Evolutionary conservation across 192 early-diverging fungal genomes (phyloP), one percentile per base, ranked within the genome.

Genomic region (Umbelopsis sp.): DNA sequence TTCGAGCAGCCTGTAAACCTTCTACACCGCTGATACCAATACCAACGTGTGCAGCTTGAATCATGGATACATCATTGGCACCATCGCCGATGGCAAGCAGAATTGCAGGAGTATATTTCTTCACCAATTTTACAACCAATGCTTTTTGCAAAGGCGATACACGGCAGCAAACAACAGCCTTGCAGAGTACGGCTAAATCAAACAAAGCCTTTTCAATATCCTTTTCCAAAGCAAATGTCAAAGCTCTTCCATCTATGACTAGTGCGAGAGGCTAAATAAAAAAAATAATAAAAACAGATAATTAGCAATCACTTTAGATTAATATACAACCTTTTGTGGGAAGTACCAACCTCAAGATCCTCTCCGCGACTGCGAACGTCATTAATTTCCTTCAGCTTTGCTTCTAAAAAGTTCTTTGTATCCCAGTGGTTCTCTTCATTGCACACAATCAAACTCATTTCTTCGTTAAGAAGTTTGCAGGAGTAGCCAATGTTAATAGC

Each of bases 111-210:
- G 89, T 82, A 53, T 92, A 90, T 49, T 94, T 95, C 75, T 94
- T 95, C 23, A 98, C 96, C 45, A 97, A 80, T 79, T 96, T 95
- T 35, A 98, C 96, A 3, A 98, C 94, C 49, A 97, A 79, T 0
- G 96, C 95, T 80, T 98, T 98, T 79, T 98, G 96, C 47, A 98
- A 78, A 15, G 96, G 96, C n/a, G 94, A 95, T 30, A 98, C 96
- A 66, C 96, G 94, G 71, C 96, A 98, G 80, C 96, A 98, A n/a
- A 98, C 88, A 4, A 98, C 96, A 6, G 95, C 94, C 69, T 94
- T 94, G 75, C 97, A 99, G 66, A 93, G 78, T 66, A 89, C 89
- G 7, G 96, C 95, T 66, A 99, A 80, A 53, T 96, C 93, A 58
- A 97, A 82, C 71, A 99, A 96, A 44, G 84, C 69, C 48, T 79